phyloP scores from a whole-genome alignment of 2,329 filamentous ascomycete species.

The Eutypa lata region DNA sequence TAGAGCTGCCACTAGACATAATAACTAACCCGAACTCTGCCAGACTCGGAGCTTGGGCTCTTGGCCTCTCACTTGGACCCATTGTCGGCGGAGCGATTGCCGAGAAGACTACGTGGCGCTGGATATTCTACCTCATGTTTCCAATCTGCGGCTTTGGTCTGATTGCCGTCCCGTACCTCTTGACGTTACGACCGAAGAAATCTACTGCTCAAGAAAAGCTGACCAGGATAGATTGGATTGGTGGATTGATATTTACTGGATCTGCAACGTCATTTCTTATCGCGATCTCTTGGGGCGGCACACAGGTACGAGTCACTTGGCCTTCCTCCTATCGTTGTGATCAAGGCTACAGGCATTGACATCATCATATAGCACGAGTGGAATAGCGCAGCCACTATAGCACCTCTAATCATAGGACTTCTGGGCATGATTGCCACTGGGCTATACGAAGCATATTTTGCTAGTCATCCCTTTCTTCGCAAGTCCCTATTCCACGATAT shows the following conservation, averaged over 20 bases:
- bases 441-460: slow-evolving; percentile 33
- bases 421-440: slow-evolving; percentile 34
- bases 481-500: slow-evolving; percentile 26
- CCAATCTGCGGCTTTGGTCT: slow-evolving; percentile 40
- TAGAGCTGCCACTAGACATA: background rate
- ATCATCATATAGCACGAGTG: slow-evolving; percentile 35
- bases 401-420: slow-evolving; percentile 41
- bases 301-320: slow-evolving; percentile 13
- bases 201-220: slow-evolving; percentile 32
- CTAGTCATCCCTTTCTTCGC: slow-evolving; percentile 30
- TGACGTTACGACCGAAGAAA: slow-evolving; percentile 34
- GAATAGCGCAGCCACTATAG: slow-evolving; percentile 36
- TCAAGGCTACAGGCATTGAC: background rate
- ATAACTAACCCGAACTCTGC: background rate
- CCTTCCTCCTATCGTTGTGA: background rate
- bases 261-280: slow-evolving; percentile 43
- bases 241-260: slow-evolving; percentile 41
- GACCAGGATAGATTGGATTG: slow-evolving; percentile 42
- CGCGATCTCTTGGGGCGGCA: slow-evolving; percentile 45
- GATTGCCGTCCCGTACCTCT: slow-evolving; percentile 36
- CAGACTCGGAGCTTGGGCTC: slow-evolving; percentile 32
- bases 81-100: slow-evolving; percentile 36
- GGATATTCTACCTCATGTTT: slow-evolving; percentile 47
- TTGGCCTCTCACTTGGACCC: slow-evolving; percentile 39
- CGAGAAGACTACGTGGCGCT: slow-evolving; percentile 39